These are phyloP conservation scores for Beverwykella pulmonaria DNA, from an alignment of 495 filamentous ascomycete species.

Conservation along the genomic window DNA sequence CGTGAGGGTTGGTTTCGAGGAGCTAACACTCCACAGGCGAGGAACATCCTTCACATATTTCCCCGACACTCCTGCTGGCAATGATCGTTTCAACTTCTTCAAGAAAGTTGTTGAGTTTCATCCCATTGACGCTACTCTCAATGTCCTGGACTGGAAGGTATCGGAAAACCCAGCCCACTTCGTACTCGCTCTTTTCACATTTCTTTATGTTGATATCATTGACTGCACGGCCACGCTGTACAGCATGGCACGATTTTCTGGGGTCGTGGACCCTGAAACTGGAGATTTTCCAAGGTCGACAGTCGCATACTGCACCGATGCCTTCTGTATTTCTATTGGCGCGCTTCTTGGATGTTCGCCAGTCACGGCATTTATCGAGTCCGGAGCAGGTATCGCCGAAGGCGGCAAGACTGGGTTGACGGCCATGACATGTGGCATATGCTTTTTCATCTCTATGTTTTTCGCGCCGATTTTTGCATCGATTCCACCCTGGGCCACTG, in stretches of 20 bases:
- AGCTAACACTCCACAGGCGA: constrained; percentile 44
- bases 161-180: constrained; percentile 66
- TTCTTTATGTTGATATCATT: constrained; percentile 84
- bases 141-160: constrained; percentile 71
- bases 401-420: constrained; percentile 81
- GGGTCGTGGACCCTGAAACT: constrained; percentile 71
- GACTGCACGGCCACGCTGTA: constrained; percentile 78
- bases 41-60: constrained; percentile 74
- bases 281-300: constrained; percentile 81
- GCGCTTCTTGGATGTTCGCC: constrained; percentile 74
- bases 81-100: constrained; percentile 76
- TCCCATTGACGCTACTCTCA: constrained; percentile 65
- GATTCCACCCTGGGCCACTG: constrained; percentile 83
- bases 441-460: constrained; percentile 85
- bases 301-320: constrained; percentile 79
- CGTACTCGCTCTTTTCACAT: constrained; percentile 78
- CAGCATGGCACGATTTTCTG: constrained; percentile 79
- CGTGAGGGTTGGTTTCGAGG: not conserved
- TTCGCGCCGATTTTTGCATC: constrained; percentile 55
- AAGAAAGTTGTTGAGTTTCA: constrained; percentile 81
- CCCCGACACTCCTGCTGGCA: constrained; percentile 65
- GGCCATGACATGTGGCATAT: constrained; percentile 72
- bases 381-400: constrained; percentile 81
- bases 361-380: constrained; percentile 83
- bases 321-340: constrained; percentile 74